These are phyloP conservation scores for Coprinellus aureogranulatus DNA, from an alignment of 768 basidiomycete genomes.

Conservation along the genomic window DNA sequence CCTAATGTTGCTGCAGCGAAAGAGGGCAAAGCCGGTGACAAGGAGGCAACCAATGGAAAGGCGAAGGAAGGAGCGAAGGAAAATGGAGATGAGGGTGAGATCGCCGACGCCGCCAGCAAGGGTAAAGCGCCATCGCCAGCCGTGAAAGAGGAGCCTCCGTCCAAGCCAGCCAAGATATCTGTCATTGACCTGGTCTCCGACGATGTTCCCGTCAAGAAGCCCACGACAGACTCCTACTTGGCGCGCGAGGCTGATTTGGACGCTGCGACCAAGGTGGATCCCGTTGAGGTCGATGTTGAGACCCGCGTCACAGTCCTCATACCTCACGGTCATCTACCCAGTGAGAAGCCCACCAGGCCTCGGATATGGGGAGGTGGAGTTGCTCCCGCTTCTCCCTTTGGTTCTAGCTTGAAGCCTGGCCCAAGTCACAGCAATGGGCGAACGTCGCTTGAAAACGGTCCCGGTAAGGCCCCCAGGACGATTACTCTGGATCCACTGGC, in stretches of 20 bases:
- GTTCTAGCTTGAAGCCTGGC: neutral
- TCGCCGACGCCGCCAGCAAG: conserved; percentile 12
- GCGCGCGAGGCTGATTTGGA: neutral
- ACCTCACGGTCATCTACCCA: conserved; percentile 57
- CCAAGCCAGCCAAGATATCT: neutral
- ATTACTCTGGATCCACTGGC: neutral
- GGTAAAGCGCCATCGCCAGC: conserved; percentile 11
- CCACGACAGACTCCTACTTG: neutral
- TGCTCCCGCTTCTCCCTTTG: conserved; percentile 27
- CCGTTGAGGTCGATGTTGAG: conserved; percentile 38
- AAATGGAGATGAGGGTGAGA: conserved; percentile 16
- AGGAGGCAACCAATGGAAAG: conserved; percentile 17
- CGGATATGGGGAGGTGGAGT: conserved; percentile 73
- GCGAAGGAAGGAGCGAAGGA: conserved; percentile 12
- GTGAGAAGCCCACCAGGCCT: conserved; percentile 48
- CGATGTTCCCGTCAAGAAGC: neutral
- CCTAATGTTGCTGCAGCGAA: conserved; percentile 11
- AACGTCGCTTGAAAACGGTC: neutral
- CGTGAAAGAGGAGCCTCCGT: conserved; percentile 15
- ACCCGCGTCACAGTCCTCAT: conserved; percentile 56
- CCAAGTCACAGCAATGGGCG: neutral
- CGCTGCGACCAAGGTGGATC: conserved; percentile 4
- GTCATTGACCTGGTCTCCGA: neutral
- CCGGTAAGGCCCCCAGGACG: neutral
- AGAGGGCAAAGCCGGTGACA: conserved; percentile 16